Evolutionary conservation across 805 yeast species (phyloP).

Genomic region (Brettanomyces custersianus): DNA sequence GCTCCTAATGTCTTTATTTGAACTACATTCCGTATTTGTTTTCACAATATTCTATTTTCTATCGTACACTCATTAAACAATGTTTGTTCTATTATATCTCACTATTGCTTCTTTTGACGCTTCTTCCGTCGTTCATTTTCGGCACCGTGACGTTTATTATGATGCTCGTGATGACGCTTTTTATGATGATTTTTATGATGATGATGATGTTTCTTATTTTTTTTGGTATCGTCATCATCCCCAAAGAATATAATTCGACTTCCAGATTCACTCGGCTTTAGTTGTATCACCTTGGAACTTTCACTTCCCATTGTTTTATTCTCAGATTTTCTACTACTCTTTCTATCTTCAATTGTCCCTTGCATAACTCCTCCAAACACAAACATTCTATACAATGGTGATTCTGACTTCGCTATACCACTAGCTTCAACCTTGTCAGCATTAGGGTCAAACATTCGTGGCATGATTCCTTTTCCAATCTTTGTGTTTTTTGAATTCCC

Average conservation of each 20-base stretch:
- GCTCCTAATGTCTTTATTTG: neutral
- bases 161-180: too few relatives aligned
- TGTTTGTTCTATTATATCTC: too few relatives aligned
- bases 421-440: slow-evolving; percentile 34
- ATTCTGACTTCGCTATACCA: slow-evolving; percentile 40
- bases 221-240: slow-evolving; percentile 9
- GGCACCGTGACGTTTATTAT: too few relatives aligned
- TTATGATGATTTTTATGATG: slow-evolving; percentile 1
- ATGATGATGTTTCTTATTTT: slow-evolving; percentile 13
- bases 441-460: slow-evolving; percentile 12
- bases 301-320: neutral
- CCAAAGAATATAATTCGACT: too few relatives aligned
- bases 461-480: neutral
- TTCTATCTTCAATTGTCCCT: slow-evolving; percentile 46
- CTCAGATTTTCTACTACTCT: slow-evolving; percentile 3
- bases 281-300: too few relatives aligned
- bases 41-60: slow-evolving; percentile 1
- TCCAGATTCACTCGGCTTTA: too few relatives aligned
- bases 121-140: too few relatives aligned
- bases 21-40: neutral
- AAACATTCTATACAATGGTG: slow-evolving; percentile 80
- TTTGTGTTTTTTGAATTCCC: neutral
- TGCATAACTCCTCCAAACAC: slow-evolving; percentile 77
- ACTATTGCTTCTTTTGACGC: too few relatives aligned
- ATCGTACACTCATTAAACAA: too few relatives aligned